Conservation (phyloP, 1,284 basidiomycete genomes). For the Austroboletus olivaceoglutinosus region DNA sequence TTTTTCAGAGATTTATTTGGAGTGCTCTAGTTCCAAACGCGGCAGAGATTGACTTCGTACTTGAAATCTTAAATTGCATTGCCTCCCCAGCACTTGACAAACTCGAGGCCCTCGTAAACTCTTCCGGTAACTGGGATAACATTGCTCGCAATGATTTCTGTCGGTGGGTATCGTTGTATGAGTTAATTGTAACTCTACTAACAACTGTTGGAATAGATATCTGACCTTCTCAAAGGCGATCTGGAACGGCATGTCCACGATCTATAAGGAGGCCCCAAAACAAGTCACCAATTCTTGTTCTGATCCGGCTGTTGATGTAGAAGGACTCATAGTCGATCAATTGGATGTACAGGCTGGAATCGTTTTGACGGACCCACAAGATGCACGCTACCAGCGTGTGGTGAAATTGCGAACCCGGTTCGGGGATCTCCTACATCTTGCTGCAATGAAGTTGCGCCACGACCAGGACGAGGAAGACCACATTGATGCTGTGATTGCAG, state of each 20-base stretch:
- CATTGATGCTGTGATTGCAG: slow-evolving; percentile 81
- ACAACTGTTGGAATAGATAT: slow-evolving; percentile 43
- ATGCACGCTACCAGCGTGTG: slow-evolving; percentile 73
- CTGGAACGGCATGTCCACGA: slow-evolving; percentile 71
- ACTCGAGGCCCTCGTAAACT: slow-evolving; percentile 64
- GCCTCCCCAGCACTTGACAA: slow-evolving; percentile 65
- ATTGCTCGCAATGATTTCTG: slow-evolving; percentile 92
- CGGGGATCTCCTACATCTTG: slow-evolving; percentile 69
- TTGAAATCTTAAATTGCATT: slow-evolving; percentile 57
- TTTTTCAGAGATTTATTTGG: slow-evolving; percentile 1
- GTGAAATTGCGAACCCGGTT: slow-evolving; percentile 62
- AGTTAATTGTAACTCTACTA: background rate
- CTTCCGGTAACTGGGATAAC: slow-evolving; percentile 62
- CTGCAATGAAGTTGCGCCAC: slow-evolving; percentile 64
- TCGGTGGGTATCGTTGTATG: slow-evolving; percentile 48
- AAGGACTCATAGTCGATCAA: slow-evolving; percentile 61
- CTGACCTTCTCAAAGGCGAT: slow-evolving; percentile 62
- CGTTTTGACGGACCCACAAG: slow-evolving; percentile 74
- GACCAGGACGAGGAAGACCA: slow-evolving; percentile 76
- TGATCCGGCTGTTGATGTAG: slow-evolving; percentile 60
- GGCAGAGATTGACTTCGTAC: slow-evolving; percentile 78
- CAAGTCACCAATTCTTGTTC: slow-evolving; percentile 54
- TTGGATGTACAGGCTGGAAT: slow-evolving; percentile 71
- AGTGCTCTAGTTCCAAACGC: slow-evolving; percentile 58
- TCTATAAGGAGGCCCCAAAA: slow-evolving; percentile 61